phyloP scores from a whole-genome alignment of 2,329 filamentous ascomycete species.

The Sporothrix dimorphospora region DNA sequence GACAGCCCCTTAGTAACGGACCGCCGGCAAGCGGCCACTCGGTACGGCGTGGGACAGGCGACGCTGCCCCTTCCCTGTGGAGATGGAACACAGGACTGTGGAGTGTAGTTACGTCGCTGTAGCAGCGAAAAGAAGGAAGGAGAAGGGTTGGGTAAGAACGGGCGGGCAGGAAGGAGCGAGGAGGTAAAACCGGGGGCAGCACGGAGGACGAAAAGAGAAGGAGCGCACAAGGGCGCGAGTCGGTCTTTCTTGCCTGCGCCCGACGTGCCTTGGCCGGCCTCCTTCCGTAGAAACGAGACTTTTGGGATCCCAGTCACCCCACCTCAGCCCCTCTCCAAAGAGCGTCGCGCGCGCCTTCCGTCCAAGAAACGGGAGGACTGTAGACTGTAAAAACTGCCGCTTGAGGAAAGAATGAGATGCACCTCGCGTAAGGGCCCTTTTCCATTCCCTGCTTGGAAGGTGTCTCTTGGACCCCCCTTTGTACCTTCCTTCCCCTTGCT shows the following conservation, averaged over 20 bases:
- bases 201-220: conserved; percentile 3
- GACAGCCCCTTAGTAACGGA: conserved; percentile 9
- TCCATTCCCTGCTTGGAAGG: conserved; percentile 9
- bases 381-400: neutral
- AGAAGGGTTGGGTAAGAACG: neutral
- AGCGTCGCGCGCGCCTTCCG: conserved; percentile 17
- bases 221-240: neutral
- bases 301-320: conserved; percentile 13
- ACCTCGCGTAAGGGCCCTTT: conserved; percentile 18
- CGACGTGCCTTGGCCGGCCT: conserved; percentile 11
- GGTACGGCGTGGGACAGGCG: conserved; percentile 13
- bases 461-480: neutral
- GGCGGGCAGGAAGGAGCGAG: neutral
- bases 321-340: neutral
- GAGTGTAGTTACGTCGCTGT: neutral
- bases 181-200: neutral
- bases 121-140: neutral
- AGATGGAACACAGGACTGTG: neutral
- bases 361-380: neutral
- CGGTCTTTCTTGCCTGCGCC: neutral
- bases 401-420: neutral
- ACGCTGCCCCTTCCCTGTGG: conserved; percentile 14
- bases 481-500: conserved; percentile 1
- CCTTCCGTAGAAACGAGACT: neutral
- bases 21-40: conserved; percentile 14